Evolutionary conservation across 345 rosid genomes (phyloP).

Genomic region (Eutrema yunnanense): DNA sequence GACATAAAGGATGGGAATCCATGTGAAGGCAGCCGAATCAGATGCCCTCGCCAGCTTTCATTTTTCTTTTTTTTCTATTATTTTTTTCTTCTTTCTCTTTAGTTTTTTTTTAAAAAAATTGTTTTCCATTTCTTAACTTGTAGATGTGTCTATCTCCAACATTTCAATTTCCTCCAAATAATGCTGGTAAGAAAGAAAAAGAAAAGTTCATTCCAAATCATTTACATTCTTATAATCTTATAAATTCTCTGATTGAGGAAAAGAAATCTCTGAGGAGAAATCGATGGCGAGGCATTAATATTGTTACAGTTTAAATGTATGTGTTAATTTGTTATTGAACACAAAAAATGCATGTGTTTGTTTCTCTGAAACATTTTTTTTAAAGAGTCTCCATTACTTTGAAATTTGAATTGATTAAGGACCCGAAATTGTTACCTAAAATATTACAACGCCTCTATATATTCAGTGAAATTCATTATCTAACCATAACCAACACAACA

Average conservation of each 20-base stretch:
- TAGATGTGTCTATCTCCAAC: conserved; percentile 28
- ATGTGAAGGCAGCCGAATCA: conserved; percentile 42
- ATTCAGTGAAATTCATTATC: background rate
- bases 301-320: background rate
- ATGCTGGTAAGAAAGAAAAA: background rate
- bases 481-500: background rate
- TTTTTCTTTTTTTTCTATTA: background rate
- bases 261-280: background rate
- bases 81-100: background rate
- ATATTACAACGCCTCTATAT: background rate
- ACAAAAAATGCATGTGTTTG: background rate
- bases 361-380: background rate
- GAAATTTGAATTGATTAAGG: background rate
- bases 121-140: conserved; percentile 23
- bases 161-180: background rate
- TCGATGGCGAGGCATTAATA: background rate
- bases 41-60: conserved; percentile 37
- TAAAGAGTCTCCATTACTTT: background rate
- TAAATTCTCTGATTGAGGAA: background rate
- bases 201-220: background rate
- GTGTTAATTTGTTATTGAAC: background rate
- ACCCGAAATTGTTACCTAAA: background rate
- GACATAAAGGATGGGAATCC: conserved; percentile 40
- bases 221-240: background rate
- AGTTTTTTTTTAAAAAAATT: background rate